Evolutionary conservation across 1,284 basidiomycete species (phyloP).

Genomic region (Moniliophthora roreri): DNA sequence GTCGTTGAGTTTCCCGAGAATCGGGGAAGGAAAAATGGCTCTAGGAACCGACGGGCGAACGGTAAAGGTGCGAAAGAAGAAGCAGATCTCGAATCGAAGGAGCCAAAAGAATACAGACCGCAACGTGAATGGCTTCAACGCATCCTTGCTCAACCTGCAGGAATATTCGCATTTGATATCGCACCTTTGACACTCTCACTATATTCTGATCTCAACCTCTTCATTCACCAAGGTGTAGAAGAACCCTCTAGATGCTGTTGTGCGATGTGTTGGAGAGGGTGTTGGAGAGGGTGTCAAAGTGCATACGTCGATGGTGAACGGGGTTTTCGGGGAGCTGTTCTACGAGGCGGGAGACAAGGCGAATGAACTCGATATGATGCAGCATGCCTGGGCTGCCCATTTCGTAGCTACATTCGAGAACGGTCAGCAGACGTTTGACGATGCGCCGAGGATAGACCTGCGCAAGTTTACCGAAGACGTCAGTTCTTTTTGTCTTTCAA

Average conservation of each 20-base stretch:
- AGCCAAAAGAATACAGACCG: neutral
- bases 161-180: slow-evolving; percentile 41
- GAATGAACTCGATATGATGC: slow-evolving; percentile 35
- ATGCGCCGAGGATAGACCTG: slow-evolving; percentile 43
- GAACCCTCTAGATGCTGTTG: slow-evolving; percentile 42
- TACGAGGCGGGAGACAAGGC: slow-evolving; percentile 28
- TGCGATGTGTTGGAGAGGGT: too few relatives aligned
- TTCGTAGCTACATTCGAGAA: slow-evolving; percentile 37
- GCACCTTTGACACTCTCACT: slow-evolving; percentile 38
- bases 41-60: neutral
- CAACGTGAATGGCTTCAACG: neutral
- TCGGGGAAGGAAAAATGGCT: neutral
- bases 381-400: slow-evolving; percentile 56
- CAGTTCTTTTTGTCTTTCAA: neutral
- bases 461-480: slow-evolving; percentile 36
- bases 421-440: slow-evolving; percentile 32
- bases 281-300: slow-evolving; percentile 36
- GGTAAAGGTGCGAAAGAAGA: neutral
- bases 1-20: neutral
- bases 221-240: slow-evolving; percentile 42
- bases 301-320: slow-evolving; percentile 38
- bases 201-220: slow-evolving; percentile 34
- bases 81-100: neutral
- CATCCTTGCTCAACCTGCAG: slow-evolving; percentile 30
- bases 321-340: slow-evolving; percentile 36